Base-by-base conservation (phyloP, 345 rosid genomes). In the Citrus unshiu region DNA sequence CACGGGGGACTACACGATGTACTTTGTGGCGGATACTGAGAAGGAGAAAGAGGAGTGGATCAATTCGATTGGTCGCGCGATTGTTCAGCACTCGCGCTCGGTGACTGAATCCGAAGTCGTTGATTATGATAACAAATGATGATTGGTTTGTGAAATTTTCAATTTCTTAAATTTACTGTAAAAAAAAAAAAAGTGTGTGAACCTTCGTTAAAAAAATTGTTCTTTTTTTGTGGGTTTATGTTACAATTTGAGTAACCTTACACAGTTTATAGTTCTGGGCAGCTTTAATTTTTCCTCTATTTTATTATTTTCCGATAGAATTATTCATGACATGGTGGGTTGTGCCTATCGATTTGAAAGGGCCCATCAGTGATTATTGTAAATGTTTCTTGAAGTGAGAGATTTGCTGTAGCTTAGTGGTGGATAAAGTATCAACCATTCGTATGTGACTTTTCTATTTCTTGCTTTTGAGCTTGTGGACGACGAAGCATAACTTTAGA, bases 1-100 rank as follows among this genome's bases (percentile, higher is more conserved):
- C 13, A 90, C 90, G 61, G 87, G 85, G 51, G 79, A 81, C 16
- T 85, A 79, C 18, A 91, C 97, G 37, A 86, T 92, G 98, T 90
- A 86, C 84, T 93, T 93, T 81, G 62, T 92, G 39, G 98, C 97
- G 22, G 98, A 92, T 74, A 72, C 90, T 12, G 95, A 90, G 81
- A 93, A 93, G 84, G 97, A 91, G 75, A 93, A 89, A 78, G 97
- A 93, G 84, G 95, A 93, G 46, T 92, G 98, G 98, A 92, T 93
- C 87, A 93, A 93, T 77, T 92, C 97, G 57, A 91, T 93, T 63
- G 98, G 98, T 5, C 77, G 95, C 35, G 91, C 97, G 56, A 93
- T 93, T 46, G 97, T 93, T 29, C 96, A 92, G 77, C 95, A 87
- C 83, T 93, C 98, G 25, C 83, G 89, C 32, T 89, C 98, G 49